phyloP scores from a whole-genome alignment of 2,329 filamentous ascomycete genomes.

The Microsporum ferrugineum region DNA sequence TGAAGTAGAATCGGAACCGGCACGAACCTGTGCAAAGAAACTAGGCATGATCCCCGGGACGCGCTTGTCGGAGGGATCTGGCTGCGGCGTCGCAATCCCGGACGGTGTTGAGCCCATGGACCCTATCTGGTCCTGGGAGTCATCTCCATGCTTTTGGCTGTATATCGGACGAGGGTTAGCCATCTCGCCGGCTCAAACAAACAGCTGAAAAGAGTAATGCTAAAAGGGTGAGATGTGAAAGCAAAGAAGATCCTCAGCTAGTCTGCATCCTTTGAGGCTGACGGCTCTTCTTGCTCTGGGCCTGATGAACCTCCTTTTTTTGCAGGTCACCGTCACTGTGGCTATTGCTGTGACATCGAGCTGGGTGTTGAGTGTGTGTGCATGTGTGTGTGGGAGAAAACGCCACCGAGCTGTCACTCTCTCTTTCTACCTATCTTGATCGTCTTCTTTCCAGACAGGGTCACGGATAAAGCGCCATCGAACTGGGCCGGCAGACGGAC shows the following conservation, averaged over 20 bases:
- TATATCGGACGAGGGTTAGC: constrained; percentile 19
- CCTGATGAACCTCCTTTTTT: no score
- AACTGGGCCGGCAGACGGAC: neutral
- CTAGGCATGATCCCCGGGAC: constrained; percentile 86
- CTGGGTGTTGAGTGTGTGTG: neutral
- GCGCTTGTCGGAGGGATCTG: constrained; percentile 88
- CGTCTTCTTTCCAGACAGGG: neutral
- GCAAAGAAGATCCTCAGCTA: neutral
- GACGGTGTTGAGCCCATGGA: constrained; percentile 76
- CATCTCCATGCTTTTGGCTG: constrained; percentile 28
- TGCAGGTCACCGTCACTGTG: neutral
- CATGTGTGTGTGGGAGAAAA: no score
- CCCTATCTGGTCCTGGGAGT: constrained; percentile 31
- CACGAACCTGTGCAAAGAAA: constrained; percentile 99
- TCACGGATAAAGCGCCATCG: neutral
- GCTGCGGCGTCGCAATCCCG: constrained; percentile 83
- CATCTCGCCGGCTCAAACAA: constrained; percentile 5
- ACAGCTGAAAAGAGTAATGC: neutral
- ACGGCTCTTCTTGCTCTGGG: neutral
- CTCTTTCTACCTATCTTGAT: no score
- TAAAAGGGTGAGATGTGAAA: neutral
- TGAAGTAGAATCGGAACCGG: constrained; percentile 60
- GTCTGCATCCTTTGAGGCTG: neutral
- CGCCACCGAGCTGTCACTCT: neutral
- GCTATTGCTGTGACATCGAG: neutral